Evolutionary conservation across 176 grass and related monocot genomes (phyloP), one percentile per base, ranked within the genome.

Genomic region (Paspalum vaginatum): DNA sequence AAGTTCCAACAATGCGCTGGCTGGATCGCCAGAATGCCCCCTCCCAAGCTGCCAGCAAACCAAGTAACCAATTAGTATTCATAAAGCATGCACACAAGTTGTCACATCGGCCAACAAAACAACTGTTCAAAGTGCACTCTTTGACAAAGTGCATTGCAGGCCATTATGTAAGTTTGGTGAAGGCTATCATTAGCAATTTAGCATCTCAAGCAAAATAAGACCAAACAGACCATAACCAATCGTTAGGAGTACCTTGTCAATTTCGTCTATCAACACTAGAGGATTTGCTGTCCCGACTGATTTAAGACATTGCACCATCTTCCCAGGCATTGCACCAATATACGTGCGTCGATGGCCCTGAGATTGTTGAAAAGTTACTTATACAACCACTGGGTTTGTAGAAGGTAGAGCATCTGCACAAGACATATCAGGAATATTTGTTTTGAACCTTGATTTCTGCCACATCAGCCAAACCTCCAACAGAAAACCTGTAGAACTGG

Each of bases 291-390:
- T 99, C 73, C 90, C 92, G 58, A 99, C 92, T 51, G 79, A 87
- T 81, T 99, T 99, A 65, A 99, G 87, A 86, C 96, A 99, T 61
- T 99, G 96, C 79, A 99, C 96, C 92, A 99, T 99, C 86, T 99
- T 99, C 84, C 96, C 96, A 70, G 96, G 96, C 96, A 99, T 99
- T 43, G 96, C 96, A 82, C 96, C 92, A 80, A 99, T 86, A 78
- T 99, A 99, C 6, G 96, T 99, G 42, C 96, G 92, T 27, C 96
- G 88, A 89, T 99, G 96, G 61, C 96, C 96, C 96, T 99, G 77
- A 79, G 40, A 59, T 82, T 80, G 7, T 94, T 83, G 40, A 81
- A 74, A 66, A n/a, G 49, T 87, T 88, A 75, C 25, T 82, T 18
- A 44, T 61, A 44, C 17, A 51, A 67, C 13, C 47, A 40, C 14